These are phyloP conservation scores for Pyrenochaeta sp. DNA, from an alignment of 2,329 filamentous ascomycete genomes.

Conservation along the genomic window DNA sequence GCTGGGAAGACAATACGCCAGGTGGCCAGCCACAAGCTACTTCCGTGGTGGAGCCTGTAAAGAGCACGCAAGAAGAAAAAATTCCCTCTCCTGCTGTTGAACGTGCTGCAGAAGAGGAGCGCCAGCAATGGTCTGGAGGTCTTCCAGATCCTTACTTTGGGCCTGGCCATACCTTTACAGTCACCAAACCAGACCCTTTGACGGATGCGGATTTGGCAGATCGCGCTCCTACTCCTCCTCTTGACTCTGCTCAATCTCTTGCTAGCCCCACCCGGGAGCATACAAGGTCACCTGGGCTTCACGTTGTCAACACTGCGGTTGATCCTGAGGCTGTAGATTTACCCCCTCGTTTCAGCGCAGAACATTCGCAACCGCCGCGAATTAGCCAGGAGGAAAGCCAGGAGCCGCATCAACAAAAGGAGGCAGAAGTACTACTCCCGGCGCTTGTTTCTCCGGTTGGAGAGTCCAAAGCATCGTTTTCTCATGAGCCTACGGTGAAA, in stretches of 20 bases:
- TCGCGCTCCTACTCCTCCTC: constrained; percentile 24
- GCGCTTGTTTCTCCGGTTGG: constrained; percentile 11
- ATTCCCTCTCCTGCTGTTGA: constrained; percentile 22
- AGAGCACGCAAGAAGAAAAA: constrained; percentile 12
- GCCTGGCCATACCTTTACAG: constrained; percentile 34
- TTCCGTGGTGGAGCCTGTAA: constrained; percentile 19
- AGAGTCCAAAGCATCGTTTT: constrained; percentile 17
- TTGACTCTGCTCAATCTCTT: constrained; percentile 21
- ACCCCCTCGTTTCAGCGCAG: constrained; percentile 43
- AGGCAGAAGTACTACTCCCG: constrained; percentile 4
- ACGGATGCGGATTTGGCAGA: constrained; percentile 23
- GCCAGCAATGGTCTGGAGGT: constrained; percentile 24
- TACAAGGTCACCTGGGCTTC: constrained; percentile 46
- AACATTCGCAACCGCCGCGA: constrained; percentile 20
- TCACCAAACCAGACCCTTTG: constrained; percentile 32
- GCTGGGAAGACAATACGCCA: constrained; percentile 39
- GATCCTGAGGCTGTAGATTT: constrained; percentile 50
- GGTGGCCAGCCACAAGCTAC: constrained; percentile 17
- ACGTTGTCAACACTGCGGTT: constrained; percentile 54
- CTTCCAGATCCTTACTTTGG: constrained; percentile 38
- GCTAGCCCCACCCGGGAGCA: constrained; percentile 30
- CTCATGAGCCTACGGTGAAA: constrained; percentile 25
- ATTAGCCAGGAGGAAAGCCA: constrained; percentile 18
- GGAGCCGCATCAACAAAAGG: constrained; percentile 12
- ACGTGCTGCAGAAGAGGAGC: constrained; percentile 24